Evolutionary conservation across 345 rosid species (phyloP).

Genomic region (Litchi chinensis): DNA sequence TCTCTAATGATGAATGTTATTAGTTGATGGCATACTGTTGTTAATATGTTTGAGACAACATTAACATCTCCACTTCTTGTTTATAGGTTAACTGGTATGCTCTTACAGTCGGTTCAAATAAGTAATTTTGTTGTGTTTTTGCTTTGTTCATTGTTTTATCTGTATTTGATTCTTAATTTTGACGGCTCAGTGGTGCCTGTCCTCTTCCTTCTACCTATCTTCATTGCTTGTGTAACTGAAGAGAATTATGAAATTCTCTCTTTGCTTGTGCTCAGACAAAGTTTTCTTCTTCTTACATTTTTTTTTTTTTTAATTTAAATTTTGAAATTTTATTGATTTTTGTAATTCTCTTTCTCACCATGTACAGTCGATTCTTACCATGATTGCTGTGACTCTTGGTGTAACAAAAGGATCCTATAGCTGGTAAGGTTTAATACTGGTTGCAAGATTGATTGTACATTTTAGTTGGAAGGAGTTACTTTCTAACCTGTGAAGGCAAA

Average conservation of each 20-base stretch:
- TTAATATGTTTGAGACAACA: not conserved
- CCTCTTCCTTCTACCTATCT: not conserved
- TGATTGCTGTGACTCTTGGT: constrained; percentile 63
- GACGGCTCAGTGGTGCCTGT: not conserved
- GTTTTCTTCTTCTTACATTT: not conserved
- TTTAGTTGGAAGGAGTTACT: not conserved
- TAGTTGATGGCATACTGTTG: too few species aligned
- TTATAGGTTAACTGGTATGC: not conserved
- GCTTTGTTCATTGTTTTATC: too few species aligned
- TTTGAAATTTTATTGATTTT: too few species aligned
- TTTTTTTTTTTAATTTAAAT: not conserved
- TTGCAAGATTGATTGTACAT: not conserved
- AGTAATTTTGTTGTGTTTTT: too few species aligned
- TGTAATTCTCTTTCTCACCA: not conserved
- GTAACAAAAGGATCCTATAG: constrained; percentile 46
- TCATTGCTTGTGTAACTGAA: not conserved
- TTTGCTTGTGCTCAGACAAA: not conserved
- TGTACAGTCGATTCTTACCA: constrained; percentile 60
- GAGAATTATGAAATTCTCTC: not conserved
- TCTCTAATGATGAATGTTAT: not conserved
- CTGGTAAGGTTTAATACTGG: constrained; percentile 42
- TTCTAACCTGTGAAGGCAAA: constrained; percentile 3
- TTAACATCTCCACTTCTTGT: not conserved
- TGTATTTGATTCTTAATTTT: too few species aligned
- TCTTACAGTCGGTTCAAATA: too few species aligned